Evolutionary conservation across 495 filamentous ascomycete species (phyloP), one percentile per base, ranked within the genome.

Genomic region (Podospora fimiseda): DNA sequence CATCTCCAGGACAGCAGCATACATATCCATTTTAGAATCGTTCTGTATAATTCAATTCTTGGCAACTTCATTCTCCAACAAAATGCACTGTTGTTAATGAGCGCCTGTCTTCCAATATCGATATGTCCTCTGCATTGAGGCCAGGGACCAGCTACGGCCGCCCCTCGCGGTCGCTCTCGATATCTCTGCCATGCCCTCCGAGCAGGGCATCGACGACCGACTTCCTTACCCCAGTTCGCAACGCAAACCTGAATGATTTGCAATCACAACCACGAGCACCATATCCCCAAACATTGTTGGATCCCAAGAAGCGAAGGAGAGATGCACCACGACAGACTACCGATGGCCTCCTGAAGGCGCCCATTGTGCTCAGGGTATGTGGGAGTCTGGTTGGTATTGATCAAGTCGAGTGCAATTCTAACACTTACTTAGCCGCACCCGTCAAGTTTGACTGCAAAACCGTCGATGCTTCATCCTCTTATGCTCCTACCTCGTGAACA

Each of bases 401-500:
- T 36, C 33, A 37, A 20, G 22, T 14, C 16, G 20, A 51, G 18
- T 1, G 27, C 11, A 6, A 9, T 18, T 24, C 63, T 67, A 50
- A 70, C 50, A 13, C 43, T 16, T 37, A 22, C 39, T 6, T 30
- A 86, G 85, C 76, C 81, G 39, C 77, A 83, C 55, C 78, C 81
- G 20, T 72, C 77, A 15, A 79, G 73, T 30, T 59, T 80, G 42
- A 74, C 74, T 6, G 65, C 77, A n/a, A 79, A 81, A 55, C 79
- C 82, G 11, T 75, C 81, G 41, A 74, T 75, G 39, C 70, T 87
- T 23, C 71, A 80, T 39, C 83, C 83, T 5, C 67, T 87, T 44
- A 74, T 82, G 56, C 67, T 82, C 16, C 64, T 88, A 0, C 80
- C 83, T 16, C 83, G 83, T 56, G 77, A 79, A 27, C 66, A 73